Evolutionary conservation across 2,329 filamentous ascomycete species (phyloP), one percentile per base, ranked within the genome.

Genomic region (Trichoderma simmonsii): DNA sequence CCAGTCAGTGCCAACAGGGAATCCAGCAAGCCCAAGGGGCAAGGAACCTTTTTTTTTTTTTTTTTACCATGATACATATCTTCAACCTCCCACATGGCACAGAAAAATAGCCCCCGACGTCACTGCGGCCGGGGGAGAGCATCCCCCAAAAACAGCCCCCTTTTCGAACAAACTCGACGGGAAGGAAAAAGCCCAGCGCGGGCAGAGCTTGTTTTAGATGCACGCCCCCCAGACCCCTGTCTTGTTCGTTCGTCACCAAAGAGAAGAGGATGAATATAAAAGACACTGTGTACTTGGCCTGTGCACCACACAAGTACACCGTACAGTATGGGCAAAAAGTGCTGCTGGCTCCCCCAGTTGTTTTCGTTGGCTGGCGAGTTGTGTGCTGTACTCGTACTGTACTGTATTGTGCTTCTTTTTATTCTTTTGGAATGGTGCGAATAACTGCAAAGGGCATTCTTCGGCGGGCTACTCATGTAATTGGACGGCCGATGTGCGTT

Each of bases 171-270:
- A 11, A 21, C n/a, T 39, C 26, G 48, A 26, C 34, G 39, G 24
- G 34, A 65, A 28, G 39, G 26, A n/a, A 39, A 30, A 43, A 43
- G 39, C 39, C 28, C 34, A 62, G 28, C 39, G 18, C 30, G 56
- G 59, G 28, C 43, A 71, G 48, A 48, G 48, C 48, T 71, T 65
- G 60, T 65, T 66, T 57, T 71, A 24, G 34, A 64, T 32, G 26
- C 60, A 71, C 68, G 26, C 57, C 59, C 57, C 18, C 21, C 18
- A n/a, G 24, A 30, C 59, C 68, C 68, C 32, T 62, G 68, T 32
- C 24, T 36, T 36, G 34, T 36, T 36, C 39, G 8, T 24, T 51
- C 34, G 57, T 43, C 26, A 14, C 56, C 15, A n/a, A 18, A n/a
- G 51, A 30, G 11, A 39, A 43, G 15, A n/a, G 4, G 15, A 43